Conservation (phyloP, 2,329 filamentous ascomycete genomes). For the Hawksworthiomyces lignivorus region DNA sequence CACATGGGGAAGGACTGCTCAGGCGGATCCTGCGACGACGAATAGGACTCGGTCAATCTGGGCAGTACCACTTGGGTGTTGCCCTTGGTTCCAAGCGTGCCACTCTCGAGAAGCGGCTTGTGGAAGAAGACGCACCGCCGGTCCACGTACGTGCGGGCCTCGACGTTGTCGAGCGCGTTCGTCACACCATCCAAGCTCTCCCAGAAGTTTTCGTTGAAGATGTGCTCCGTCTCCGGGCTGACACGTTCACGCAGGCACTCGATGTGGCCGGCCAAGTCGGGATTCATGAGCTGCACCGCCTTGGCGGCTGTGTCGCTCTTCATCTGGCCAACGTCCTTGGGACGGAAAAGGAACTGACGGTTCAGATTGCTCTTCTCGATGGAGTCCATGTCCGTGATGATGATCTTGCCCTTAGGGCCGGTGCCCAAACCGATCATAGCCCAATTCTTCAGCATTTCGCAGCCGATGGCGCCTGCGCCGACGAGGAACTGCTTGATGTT, state of each 20-base stretch:
- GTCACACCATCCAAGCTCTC: slow-evolving; percentile 79
- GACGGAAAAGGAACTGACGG: slow-evolving; percentile 89
- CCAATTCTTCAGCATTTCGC: slow-evolving; percentile 99
- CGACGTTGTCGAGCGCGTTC: slow-evolving; percentile 95
- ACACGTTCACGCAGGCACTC: slow-evolving; percentile 81
- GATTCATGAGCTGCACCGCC: slow-evolving; percentile 94
- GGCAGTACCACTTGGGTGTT: slow-evolving; percentile 96
- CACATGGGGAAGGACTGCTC: slow-evolving; percentile 99
- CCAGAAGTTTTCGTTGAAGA: slow-evolving; percentile 96
- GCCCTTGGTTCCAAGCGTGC: slow-evolving; percentile 96
- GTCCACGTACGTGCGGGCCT: slow-evolving; percentile 94
- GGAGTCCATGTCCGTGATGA: slow-evolving; percentile 93
- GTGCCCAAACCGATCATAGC: slow-evolving; percentile 94
- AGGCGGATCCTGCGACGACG: slow-evolving; percentile 86
- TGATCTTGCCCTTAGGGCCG: slow-evolving; percentile 82
- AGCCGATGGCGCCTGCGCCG: slow-evolving; percentile 93
- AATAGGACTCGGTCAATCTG: slow-evolving; percentile 90
- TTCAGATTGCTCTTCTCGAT: slow-evolving; percentile 99
- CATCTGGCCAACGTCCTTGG: slow-evolving; percentile 87
- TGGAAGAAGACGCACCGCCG: slow-evolving; percentile 96
- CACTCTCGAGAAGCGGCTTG: slow-evolving; percentile 92
- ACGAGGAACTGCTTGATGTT: slow-evolving; percentile 92
- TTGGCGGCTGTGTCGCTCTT: slow-evolving; percentile 92
- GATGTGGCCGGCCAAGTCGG: slow-evolving; percentile 81
- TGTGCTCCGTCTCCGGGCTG: slow-evolving; percentile 81